Evolutionary conservation across 495 filamentous ascomycete species (phyloP).

Genomic region (Hyaloscypha bicolor): DNA sequence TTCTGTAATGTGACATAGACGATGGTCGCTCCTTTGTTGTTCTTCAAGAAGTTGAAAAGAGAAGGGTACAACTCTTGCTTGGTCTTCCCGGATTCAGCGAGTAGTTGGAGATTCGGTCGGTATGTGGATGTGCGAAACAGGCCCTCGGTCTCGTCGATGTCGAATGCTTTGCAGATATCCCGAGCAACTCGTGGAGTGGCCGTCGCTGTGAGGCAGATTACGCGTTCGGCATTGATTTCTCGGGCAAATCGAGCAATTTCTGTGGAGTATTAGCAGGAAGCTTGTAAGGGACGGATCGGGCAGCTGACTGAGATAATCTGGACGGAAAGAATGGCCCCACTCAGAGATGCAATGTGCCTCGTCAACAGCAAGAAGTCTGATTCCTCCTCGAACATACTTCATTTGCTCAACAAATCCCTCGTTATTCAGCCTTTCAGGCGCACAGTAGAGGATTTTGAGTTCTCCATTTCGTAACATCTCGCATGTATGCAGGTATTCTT

Average conservation of each 20-base stretch:
- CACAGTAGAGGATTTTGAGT: conserved; percentile 58
- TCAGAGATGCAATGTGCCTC: conserved; percentile 64
- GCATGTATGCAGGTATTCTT: conserved; percentile 47
- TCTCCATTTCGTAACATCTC: conserved; percentile 44
- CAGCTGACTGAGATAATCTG: conserved; percentile 55
- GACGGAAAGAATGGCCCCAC: conserved; percentile 62
- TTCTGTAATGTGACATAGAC: conserved; percentile 58
- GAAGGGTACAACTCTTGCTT: conserved; percentile 44
- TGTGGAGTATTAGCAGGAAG: conserved; percentile 10
- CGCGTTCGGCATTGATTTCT: conserved; percentile 58
- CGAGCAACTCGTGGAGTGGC: conserved; percentile 55
- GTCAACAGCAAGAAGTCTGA: conserved; percentile 60
- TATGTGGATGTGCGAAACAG: conserved; percentile 60
- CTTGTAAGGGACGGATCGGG: neutral
- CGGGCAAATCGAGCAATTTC: conserved; percentile 57
- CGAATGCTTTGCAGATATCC: conserved; percentile 55
- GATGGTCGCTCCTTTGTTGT: conserved; percentile 54
- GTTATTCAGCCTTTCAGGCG: conserved; percentile 61
- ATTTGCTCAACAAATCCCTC: conserved; percentile 58
- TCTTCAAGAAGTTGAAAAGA: conserved; percentile 48
- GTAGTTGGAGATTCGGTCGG: conserved; percentile 54
- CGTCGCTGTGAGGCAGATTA: conserved; percentile 55
- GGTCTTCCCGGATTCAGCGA: conserved; percentile 46
- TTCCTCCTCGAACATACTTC: conserved; percentile 49
- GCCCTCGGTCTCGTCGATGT: conserved; percentile 43